phyloP scores from a whole-genome alignment of 1,284 basidiomycete genomes.

The Leccinum fallax region DNA sequence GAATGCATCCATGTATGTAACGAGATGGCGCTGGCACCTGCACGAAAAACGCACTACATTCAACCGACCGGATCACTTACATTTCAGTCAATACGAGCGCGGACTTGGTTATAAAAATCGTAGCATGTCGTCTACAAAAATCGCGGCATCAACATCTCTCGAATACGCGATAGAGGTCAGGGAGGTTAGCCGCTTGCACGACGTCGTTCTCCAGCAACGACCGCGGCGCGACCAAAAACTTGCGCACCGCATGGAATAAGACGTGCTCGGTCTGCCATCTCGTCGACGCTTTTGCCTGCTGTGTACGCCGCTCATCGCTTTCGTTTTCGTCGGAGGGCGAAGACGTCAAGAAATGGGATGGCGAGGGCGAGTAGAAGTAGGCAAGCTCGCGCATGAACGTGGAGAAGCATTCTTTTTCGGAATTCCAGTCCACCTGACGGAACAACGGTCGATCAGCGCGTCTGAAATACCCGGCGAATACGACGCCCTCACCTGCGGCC shows the following conservation, averaged over 20 bases:
- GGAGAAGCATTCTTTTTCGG: slow-evolving; percentile 86
- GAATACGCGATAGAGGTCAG: slow-evolving; percentile 89
- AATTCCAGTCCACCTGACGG: slow-evolving; percentile 82
- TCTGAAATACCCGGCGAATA: not conserved
- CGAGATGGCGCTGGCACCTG: not conserved
- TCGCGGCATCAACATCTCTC: slow-evolving; percentile 70
- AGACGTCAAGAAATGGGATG: slow-evolving; percentile 22
- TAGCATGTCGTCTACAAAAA: not conserved
- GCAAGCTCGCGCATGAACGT: slow-evolving; percentile 88
- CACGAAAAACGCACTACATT: not conserved
- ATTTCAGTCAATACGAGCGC: not conserved
- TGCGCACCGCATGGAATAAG: slow-evolving; percentile 80
- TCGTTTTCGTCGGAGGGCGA: slow-evolving; percentile 27
- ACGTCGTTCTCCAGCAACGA: slow-evolving; percentile 74
- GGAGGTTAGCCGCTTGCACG: slow-evolving; percentile 84
- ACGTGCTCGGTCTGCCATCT: slow-evolving; percentile 88
- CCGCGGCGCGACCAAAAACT: slow-evolving; percentile 73
- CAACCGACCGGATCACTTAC: not conserved
- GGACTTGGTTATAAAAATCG: not conserved
- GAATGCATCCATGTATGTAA: not conserved
- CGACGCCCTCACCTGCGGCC: slow-evolving; percentile 64
- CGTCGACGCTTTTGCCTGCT: slow-evolving; percentile 53
- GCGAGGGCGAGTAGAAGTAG: slow-evolving; percentile 78
- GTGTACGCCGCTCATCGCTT: slow-evolving; percentile 23
- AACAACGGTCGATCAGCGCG: not conserved